Conservation (phyloP, 352 stramenopile species). For the Phytopythium sindhum region DNA sequence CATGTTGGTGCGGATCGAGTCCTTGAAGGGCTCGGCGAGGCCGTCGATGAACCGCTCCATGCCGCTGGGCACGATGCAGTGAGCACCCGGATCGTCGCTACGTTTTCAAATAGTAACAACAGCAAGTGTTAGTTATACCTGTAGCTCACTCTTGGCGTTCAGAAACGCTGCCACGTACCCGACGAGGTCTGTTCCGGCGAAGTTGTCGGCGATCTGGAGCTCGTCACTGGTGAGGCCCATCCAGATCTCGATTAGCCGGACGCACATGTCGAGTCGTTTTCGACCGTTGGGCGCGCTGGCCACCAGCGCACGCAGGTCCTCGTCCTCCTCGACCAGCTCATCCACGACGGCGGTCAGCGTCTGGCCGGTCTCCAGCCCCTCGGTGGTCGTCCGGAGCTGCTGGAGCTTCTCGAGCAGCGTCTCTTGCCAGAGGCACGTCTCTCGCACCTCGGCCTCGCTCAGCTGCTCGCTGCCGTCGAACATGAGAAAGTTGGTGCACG, state of each 20-base stretch:
- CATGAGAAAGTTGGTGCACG: slow-evolving; percentile 48
- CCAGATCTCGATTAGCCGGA: slow-evolving; percentile 55
- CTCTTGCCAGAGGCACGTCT: slow-evolving; percentile 47
- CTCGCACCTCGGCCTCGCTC: slow-evolving; percentile 20
- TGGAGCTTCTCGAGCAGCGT: slow-evolving; percentile 44
- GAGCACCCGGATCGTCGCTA: slow-evolving; percentile 45
- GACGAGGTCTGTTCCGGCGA: slow-evolving; percentile 46
- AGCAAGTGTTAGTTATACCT: not conserved
- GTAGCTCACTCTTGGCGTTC: no score
- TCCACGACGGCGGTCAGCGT: slow-evolving; percentile 37
- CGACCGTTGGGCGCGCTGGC: slow-evolving; percentile 17
- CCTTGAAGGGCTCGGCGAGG: slow-evolving; percentile 23
- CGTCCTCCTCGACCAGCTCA: slow-evolving; percentile 19
- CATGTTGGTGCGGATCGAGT: slow-evolving; percentile 28
- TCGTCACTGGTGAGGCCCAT: slow-evolving; percentile 45
- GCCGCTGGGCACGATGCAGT: slow-evolving; percentile 44
- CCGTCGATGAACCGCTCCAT: slow-evolving; percentile 52
- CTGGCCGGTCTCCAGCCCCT: slow-evolving; percentile 11
- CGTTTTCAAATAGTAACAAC: not conserved
- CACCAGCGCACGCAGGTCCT: slow-evolving; percentile 16
- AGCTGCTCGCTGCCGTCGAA: slow-evolving; percentile 28
- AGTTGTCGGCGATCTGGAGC: slow-evolving; percentile 51
- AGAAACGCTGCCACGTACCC: not conserved
- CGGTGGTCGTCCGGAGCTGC: slow-evolving; percentile 20
- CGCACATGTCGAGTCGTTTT: slow-evolving; percentile 30